Conservation (phyloP, 257 asterid species). For the Ilex asprella region DNA sequence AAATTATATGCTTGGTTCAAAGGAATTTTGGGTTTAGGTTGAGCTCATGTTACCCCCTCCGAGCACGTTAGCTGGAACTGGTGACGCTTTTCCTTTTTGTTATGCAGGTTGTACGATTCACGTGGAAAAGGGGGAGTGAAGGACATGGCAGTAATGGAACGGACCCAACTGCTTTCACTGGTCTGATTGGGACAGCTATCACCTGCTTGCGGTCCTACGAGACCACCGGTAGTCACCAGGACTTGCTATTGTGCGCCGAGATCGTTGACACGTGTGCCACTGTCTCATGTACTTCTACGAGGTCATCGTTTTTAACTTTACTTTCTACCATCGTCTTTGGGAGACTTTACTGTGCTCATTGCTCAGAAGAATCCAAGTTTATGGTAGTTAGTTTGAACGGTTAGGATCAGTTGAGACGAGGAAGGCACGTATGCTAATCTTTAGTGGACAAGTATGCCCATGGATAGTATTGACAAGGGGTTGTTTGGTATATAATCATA, state of each 20-base stretch:
- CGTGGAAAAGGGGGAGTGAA: constrained; percentile 39
- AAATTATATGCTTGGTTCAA: neutral
- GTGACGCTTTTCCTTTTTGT: neutral
- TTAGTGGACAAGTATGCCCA: too few species aligned
- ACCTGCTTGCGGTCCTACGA: constrained; percentile 58
- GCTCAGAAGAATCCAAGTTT: too few species aligned
- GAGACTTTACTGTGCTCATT: too few species aligned
- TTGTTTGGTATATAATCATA: too few species aligned
- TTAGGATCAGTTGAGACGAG: too few species aligned
- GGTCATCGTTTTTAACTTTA: constrained; percentile 19
- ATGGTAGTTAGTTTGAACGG: too few species aligned
- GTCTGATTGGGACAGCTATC: constrained; percentile 72
- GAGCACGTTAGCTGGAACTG: neutral
- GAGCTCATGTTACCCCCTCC: neutral
- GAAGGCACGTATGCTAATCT: too few species aligned
- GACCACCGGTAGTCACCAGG: constrained; percentile 52
- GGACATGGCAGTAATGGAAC: constrained; percentile 8
- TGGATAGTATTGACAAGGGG: too few species aligned
- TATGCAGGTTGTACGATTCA: constrained; percentile 45
- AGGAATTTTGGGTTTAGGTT: neutral
- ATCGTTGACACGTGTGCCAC: constrained; percentile 55
- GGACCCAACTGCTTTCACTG: constrained; percentile 59
- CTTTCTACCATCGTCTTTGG: neutral
- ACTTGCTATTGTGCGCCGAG: constrained; percentile 49
- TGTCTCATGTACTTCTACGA: constrained; percentile 28